A percentile compares a stretch with the other conserved stretches of the same genome.
Conservation (phyloP, 441 rosid genomes). For the Erysimum cheiri region DNA sequence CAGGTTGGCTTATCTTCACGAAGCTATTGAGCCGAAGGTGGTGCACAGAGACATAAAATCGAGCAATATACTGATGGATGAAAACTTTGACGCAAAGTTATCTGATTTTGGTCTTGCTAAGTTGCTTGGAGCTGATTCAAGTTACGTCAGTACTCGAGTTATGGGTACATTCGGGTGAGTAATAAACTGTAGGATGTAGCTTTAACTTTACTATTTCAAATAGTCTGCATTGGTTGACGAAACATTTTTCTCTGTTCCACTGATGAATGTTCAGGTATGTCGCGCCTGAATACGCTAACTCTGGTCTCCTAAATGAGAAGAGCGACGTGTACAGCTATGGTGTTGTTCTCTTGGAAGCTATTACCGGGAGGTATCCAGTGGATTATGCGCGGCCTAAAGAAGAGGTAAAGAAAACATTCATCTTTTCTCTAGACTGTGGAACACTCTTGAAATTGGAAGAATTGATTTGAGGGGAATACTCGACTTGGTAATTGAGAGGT, state of each 20-base stretch:
- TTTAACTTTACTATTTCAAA: conserved; percentile 23
- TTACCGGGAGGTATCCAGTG: conserved; percentile 96
- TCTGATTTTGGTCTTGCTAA: conserved; percentile 85
- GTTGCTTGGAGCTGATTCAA: conserved; percentile 75
- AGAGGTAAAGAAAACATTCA: conserved; percentile 61
- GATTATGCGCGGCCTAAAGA: conserved; percentile 82
- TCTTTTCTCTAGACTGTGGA: background rate
- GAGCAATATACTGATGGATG: conserved; percentile 76
- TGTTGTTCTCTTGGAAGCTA: conserved; percentile 85
- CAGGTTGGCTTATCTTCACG: conserved; percentile 80
- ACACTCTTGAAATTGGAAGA: background rate
- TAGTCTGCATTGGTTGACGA: conserved; percentile 26
- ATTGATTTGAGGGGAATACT: background rate
- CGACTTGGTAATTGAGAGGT: background rate
- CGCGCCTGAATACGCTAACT: conserved; percentile 95
- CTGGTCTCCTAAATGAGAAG: conserved; percentile 85
- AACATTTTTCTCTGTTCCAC: background rate
- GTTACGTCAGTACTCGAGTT: conserved; percentile 72
- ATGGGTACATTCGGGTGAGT: conserved; percentile 88
- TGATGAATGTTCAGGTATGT: conserved; percentile 64
- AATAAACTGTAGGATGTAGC: conserved; percentile 2
- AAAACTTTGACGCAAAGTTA: conserved; percentile 68
- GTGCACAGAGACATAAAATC: conserved; percentile 85
- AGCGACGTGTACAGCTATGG: conserved; percentile 87
- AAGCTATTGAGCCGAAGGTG: conserved; percentile 86